Conservation (phyloP, 2,329 filamentous ascomycete genomes). For the Botrytis galanthina region DNA sequence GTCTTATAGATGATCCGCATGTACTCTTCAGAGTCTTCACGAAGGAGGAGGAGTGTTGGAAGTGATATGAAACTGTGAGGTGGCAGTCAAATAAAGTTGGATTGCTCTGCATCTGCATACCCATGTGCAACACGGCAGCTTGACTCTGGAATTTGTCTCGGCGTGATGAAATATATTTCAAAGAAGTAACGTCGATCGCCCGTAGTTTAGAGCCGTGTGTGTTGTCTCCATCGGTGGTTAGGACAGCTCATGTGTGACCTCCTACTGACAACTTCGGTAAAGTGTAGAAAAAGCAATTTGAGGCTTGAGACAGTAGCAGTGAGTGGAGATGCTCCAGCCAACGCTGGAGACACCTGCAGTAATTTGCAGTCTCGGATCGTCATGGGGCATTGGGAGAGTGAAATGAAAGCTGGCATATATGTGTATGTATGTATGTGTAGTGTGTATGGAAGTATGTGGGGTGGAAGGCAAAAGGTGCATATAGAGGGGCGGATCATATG, state of each 20-base stretch:
- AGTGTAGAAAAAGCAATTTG: constrained; percentile 32
- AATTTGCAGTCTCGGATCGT: constrained; percentile 31
- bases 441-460: constrained; percentile 25
- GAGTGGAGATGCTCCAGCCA: constrained; percentile 38
- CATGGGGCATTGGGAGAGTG: constrained; percentile 31
- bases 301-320: constrained; percentile 33
- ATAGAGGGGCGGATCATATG: constrained; percentile 17
- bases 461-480: constrained; percentile 23
- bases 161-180: constrained; percentile 34
- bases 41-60: constrained; percentile 20
- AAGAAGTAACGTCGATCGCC: constrained; percentile 40
- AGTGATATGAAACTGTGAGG: constrained; percentile 34
- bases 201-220: constrained; percentile 36
- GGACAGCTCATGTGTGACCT: constrained; percentile 37
- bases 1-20: constrained; percentile 36
- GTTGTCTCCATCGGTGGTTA: constrained; percentile 37
- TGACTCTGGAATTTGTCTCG: constrained; percentile 37
- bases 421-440: constrained; percentile 20
- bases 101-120: constrained; percentile 36
- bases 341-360: constrained; percentile 34
- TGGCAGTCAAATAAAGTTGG: constrained; percentile 35
- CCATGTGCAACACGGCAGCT: constrained; percentile 38
- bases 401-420: constrained; percentile 32
- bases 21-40: constrained; percentile 16
- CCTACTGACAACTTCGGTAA: constrained; percentile 30